A percentile compares a stretch with the other conserved stretches of the same genome.
Conservation (phyloP, 176 grass and related monocot species). For the Oryza punctata region DNA sequence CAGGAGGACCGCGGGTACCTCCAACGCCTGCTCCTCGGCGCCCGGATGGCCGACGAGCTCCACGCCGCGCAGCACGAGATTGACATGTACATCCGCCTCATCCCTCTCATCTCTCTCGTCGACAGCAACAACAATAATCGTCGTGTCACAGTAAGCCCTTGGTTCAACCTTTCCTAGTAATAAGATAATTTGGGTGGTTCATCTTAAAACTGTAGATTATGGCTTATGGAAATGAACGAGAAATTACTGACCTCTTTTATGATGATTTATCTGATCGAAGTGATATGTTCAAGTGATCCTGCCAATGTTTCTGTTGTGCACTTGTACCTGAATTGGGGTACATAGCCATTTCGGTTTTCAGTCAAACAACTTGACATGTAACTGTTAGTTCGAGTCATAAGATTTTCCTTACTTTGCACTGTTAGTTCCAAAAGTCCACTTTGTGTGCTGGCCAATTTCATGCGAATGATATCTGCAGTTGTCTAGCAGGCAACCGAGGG, state of each 20-base stretch:
- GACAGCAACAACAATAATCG: not conserved
- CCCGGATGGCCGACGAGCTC: conserved; percentile 46
- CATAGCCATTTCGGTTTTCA: not conserved
- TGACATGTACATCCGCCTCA: conserved; percentile 55
- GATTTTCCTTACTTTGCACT: not conserved
- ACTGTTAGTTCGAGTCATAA: not conserved
- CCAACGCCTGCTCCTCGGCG: conserved; percentile 39
- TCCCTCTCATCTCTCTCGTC: conserved; percentile 63
- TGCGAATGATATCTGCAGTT: not conserved
- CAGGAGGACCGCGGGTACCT: conserved; percentile 56
- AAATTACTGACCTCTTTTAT: not conserved
- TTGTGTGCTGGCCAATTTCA: not conserved
- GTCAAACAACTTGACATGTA: not conserved
- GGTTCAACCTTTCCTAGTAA: not conserved
- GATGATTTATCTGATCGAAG: not conserved
- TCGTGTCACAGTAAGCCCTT: not conserved
- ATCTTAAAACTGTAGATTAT: not conserved
- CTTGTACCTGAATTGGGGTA: not conserved
- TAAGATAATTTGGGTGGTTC: not conserved
- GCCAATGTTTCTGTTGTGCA: not conserved
- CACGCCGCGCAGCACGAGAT: conserved; percentile 47
- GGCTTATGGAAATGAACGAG: not conserved
- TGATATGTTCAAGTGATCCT: not conserved
- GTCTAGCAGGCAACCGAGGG: not conserved
- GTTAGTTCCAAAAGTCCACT: not conserved